Base-by-base conservation (phyloP, 257 asterid species). In the Przewalskia tangutica region DNA sequence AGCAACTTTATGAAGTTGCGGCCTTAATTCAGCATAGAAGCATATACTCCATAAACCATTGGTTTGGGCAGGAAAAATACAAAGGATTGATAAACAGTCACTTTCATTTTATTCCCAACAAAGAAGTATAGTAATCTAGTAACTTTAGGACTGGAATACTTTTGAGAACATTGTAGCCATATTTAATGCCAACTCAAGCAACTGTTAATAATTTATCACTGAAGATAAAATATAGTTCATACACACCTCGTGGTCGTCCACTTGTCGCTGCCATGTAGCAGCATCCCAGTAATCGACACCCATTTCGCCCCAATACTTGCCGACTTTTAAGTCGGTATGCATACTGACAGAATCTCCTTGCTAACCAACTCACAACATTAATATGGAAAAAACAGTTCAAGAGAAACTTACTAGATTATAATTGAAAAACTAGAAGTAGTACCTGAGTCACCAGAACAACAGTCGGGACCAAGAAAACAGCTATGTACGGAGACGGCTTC, bases 201-300 rank as follows among this genome's bases (percentile, higher is more conserved):
- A 79, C 54, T 54, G 11, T 36, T 42, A 23, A 16, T 8, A 46
- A 81, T 70, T 27, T 46, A 23, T 0, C 60, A 7, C 44, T 48
- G 18, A 73, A 73, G 20, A 48, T 73, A 73, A 13, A 23, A 48
- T 48, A 73, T 48, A 73, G 44, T 73, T 20, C 79, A 55, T 62
- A 79, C 89, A 89, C 97, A 93, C 97, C 93, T 95, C 95, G 16
- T 87, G 84, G 40, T 81, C n/a, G 7, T 84, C 84, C 42, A 56
- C 86, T 86, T 93, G 82, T 0, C 77, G 56, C 70, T 86, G 79
- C 98, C 99, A 95, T 42, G 60, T 82, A 60, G 91, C 65, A 76
- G 84, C 91, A 85, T 92, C 93, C 97, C 97, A 95, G 80, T 4
- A 95, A 83, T 95, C 97, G 12, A 93, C 92, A 6, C 92, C 95